These are phyloP conservation scores for Verbena officinalis DNA, from an alignment of 257 asterid genomes.

Conservation along the genomic window DNA sequence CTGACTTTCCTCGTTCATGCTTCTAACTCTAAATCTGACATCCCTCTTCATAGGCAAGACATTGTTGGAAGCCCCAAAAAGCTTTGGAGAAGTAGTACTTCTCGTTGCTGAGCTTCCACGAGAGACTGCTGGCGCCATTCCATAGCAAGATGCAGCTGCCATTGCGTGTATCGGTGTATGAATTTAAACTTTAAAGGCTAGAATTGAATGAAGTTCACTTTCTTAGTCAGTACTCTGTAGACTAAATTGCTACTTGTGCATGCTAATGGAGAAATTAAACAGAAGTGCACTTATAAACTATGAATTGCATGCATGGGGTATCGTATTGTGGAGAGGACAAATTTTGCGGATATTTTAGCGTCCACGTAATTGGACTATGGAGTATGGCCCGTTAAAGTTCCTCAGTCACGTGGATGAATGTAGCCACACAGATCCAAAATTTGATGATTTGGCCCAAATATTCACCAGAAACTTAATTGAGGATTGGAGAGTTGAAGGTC, in stretches of 20 bases:
- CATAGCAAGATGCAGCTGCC: constrained; percentile 43
- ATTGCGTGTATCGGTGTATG: not conserved
- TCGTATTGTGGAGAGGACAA: constrained; percentile 11
- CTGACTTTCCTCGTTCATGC: constrained; percentile 41
- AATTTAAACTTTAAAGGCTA: too few relatives aligned
- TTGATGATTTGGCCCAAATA: not conserved
- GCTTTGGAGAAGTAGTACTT: constrained; percentile 16
- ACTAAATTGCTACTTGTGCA: too few relatives aligned
- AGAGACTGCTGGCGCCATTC: constrained; percentile 23
- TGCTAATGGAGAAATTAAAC: not conserved
- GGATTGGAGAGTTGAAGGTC: constrained; percentile 5
- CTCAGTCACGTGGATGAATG: constrained; percentile 33
- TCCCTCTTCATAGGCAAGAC: constrained; percentile 32
- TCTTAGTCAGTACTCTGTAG: too few relatives aligned
- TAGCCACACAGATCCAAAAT: constrained; percentile 13
- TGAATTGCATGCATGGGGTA: too few relatives aligned
- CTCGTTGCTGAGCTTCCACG: constrained; percentile 18
- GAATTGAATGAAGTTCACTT: too few relatives aligned
- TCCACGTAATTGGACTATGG: constrained; percentile 44
- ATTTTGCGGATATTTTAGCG: constrained; percentile 40
- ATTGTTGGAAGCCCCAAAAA: constrained; percentile 15
- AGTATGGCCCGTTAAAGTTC: constrained; percentile 31
- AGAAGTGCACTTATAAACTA: constrained; percentile 36
- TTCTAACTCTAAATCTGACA: constrained; percentile 41
- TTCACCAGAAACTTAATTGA: not conserved